phyloP scores from a whole-genome alignment of 352 stramenopile species.

The Pythium rhizo-oryzae region DNA sequence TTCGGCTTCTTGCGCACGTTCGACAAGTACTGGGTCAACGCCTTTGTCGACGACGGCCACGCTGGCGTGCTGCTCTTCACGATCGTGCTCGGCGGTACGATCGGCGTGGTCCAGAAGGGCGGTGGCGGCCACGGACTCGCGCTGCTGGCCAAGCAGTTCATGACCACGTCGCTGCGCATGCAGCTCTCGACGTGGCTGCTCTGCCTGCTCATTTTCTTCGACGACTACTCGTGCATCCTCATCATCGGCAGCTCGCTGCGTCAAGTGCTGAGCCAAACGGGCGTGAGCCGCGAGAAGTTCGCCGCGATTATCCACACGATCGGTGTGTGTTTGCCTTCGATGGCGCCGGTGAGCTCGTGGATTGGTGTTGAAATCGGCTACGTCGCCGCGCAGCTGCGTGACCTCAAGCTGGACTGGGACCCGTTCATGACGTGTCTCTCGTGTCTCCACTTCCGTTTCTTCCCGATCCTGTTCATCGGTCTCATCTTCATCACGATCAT shows the following conservation, averaged over 20 bases:
- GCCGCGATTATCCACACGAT: conserved; percentile 90
- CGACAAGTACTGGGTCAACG: conserved; percentile 87
- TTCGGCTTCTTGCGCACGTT: conserved; percentile 82
- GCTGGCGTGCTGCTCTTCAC: conserved; percentile 89
- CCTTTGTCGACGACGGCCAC: conserved; percentile 83
- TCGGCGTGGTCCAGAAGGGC: conserved; percentile 89
- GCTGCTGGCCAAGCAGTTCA: conserved; percentile 76
- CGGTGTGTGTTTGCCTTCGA: conserved; percentile 85
- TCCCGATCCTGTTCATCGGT: conserved; percentile 87
- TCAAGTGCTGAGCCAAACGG: conserved; percentile 78
- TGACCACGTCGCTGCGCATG: conserved; percentile 83
- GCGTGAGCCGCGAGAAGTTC: conserved; percentile 89
- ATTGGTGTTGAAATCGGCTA: conserved; percentile 91
- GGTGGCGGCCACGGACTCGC: conserved; percentile 86
- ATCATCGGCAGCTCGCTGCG: conserved; percentile 90
- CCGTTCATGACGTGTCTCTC: conserved; percentile 87
- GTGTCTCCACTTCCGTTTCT: conserved; percentile 86
- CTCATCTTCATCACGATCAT: conserved; percentile 92
- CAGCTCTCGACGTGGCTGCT: conserved; percentile 84
- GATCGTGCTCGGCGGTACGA: conserved; percentile 86
- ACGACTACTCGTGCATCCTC: conserved; percentile 92
- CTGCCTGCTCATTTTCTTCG: conserved; percentile 91
- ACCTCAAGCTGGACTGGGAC: conserved; percentile 85
- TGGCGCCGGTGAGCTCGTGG: conserved; percentile 90
- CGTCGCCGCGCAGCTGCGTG: conserved; percentile 71